Evolutionary conservation across 2,329 filamentous ascomycete species (phyloP), one percentile per base, ranked within the genome.

Genomic region (Penicillium sumatraense): DNA sequence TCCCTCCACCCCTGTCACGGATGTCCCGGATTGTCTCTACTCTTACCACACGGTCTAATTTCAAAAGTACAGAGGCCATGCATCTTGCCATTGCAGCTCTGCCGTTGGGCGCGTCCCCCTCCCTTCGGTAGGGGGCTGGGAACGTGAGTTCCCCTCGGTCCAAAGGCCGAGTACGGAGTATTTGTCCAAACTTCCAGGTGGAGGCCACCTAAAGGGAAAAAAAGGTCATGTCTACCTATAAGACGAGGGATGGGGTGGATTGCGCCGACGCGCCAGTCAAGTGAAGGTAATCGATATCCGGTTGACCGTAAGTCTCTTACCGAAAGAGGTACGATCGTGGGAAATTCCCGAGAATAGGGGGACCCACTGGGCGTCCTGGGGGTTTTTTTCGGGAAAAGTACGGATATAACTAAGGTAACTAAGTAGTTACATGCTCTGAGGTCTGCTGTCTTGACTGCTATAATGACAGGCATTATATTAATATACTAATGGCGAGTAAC

Each of bases 321-420:
- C 24, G 31, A 40, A 55, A 49, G 33, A 46, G 38, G 35, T 23
- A 46, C 24, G 38, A 44, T 49, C 18, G 53, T 49, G 53, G 53
- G 35, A 57, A 55, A 58, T 53, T 42, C 29, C 58, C 58, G 52
- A 57, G 14, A 51, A 51, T 55, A n/a, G n/a, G n/a, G n/a, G 54
- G 56, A 59, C 49, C 49, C 56, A 24, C 48, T 50, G 26, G 40
- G 49, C 40, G 23, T 47, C 26, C 21, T 48, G 29, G 33, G 29
- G 16, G 24, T 29, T 48, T n/a, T n/a, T n/a, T n/a, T n/a, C n/a
- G n/a, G n/a, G n/a, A n/a, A n/a, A n/a, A n/a, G n/a, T n/a, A n/a
- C n/a, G n/a, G n/a, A n/a, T n/a, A n/a, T n/a, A n/a, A n/a, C n/a
- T n/a, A n/a, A n/a, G n/a, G n/a, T n/a, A n/a, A n/a, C n/a, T n/a